Conservation (phyloP, 257 asterid species). For the Fraxinus excelsior region DNA sequence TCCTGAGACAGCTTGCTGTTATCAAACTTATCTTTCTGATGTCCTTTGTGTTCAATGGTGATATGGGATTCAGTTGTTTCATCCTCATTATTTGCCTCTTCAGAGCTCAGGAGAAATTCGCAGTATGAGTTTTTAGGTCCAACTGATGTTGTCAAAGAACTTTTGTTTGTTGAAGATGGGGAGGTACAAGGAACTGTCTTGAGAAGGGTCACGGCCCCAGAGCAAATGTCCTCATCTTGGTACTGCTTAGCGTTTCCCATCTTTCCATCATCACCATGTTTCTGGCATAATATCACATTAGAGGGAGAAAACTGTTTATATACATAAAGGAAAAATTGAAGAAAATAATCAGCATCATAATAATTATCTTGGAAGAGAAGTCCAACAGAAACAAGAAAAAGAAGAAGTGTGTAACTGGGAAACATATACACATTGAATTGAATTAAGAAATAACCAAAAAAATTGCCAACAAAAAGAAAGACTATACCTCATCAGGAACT, state of each 20-base stretch:
- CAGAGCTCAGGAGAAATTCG: conserved; percentile 50
- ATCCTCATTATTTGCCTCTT: conserved; percentile 45
- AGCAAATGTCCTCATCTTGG: conserved; percentile 43
- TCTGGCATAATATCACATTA: conserved; percentile 41
- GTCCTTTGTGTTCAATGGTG: conserved; percentile 49
- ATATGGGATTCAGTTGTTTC: conserved; percentile 54
- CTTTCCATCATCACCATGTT: conserved; percentile 50
- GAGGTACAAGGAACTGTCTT: conserved; percentile 44
- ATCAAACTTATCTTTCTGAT: conserved; percentile 41
- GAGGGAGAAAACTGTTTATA: conserved; percentile 23
- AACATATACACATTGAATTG: not conserved
- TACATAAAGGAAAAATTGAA: conserved; percentile 6
- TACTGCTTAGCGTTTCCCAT: conserved; percentile 37
- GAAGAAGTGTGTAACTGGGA: conserved; percentile 15
- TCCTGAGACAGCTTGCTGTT: conserved; percentile 43
- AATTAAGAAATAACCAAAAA: not conserved
- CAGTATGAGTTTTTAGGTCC: conserved; percentile 42
- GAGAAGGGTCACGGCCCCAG: conserved; percentile 42
- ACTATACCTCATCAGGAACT: conserved; percentile 56
- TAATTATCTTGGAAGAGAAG: conserved; percentile 2
- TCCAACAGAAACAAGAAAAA: conserved; percentile 5
- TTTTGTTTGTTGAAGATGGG: conserved; percentile 37
- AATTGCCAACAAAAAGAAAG: not conserved
- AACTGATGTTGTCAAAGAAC: conserved; percentile 33
- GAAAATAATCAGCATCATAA: conserved; percentile 1